phyloP scores from a whole-genome alignment of 768 basidiomycete genomes.

The Pholiota conissans region DNA sequence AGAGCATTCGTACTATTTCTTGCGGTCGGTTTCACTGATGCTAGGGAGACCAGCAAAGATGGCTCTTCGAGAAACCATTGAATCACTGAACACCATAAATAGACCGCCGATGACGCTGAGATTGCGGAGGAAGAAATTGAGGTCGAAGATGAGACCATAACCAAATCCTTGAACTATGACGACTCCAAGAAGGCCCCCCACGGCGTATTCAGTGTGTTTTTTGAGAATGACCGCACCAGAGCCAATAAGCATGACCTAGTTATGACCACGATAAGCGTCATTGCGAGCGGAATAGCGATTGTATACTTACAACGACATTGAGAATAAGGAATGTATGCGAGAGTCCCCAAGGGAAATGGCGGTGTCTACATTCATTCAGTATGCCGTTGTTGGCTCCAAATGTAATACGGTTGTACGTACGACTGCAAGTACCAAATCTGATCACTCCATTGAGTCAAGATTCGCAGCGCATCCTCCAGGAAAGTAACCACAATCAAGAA shows the following conservation, averaged over 20 bases:
- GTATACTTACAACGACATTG: conserved; percentile 81
- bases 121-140: conserved; percentile 99
- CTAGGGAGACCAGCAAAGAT: conserved; percentile 89
- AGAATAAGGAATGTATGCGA: conserved; percentile 90
- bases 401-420: conserved; percentile 45
- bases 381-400: conserved; percentile 4
- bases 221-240: conserved; percentile 87
- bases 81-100: conserved; percentile 98
- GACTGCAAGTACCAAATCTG: conserved; percentile 98
- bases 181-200: conserved; percentile 86
- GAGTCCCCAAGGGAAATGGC: conserved; percentile 93
- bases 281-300: neutral
- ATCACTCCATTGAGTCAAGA: conserved; percentile 93
- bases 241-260: conserved; percentile 83
- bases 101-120: conserved; percentile 96
- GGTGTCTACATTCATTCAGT: conserved; percentile 58
- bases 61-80: conserved; percentile 84
- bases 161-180: conserved; percentile 97
- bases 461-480: conserved; percentile 93
- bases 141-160: conserved; percentile 98
- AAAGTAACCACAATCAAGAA: conserved; percentile 99
- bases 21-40: conserved; percentile 92
- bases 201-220: conserved; percentile 84
- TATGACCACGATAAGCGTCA: neutral
- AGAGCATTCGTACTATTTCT: conserved; percentile 81